phyloP scores from a whole-genome alignment of 805 yeast species.

The Kuraishia ogatae region DNA sequence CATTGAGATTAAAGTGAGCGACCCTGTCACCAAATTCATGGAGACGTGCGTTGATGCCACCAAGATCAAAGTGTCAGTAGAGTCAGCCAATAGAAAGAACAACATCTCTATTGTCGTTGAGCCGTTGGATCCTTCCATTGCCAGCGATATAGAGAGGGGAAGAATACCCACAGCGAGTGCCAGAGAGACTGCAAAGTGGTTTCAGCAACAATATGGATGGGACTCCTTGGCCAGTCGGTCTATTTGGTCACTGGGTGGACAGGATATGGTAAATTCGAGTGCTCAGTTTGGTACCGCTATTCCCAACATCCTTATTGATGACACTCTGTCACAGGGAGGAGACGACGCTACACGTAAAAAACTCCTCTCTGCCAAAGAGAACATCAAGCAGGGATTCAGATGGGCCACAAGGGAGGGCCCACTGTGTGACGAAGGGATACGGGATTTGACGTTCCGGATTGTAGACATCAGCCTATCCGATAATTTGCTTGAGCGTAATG shows the following conservation, averaged over 20 bases:
- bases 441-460: conserved; percentile 62
- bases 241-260: conserved; percentile 60
- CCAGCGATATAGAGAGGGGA: conserved; percentile 47
- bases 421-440: conserved; percentile 74
- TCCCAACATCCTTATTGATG: conserved; percentile 56
- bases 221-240: conserved; percentile 79
- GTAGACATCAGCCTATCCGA: conserved; percentile 48
- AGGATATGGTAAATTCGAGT: too few species aligned
- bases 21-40: conserved; percentile 70
- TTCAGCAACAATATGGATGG: conserved; percentile 61
- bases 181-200: conserved; percentile 39
- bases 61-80: conserved; percentile 55
- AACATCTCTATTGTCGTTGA: conserved; percentile 67
- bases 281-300: too few species aligned
- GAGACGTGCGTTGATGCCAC: conserved; percentile 70
- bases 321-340: conserved; percentile 41
- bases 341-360: conserved; percentile 56
- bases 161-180: conserved; percentile 26
- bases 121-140: conserved; percentile 53
- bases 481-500: conserved; percentile 38
- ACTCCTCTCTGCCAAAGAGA: conserved; percentile 37
- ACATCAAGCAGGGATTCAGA: conserved; percentile 68
- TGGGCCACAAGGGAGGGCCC: conserved; percentile 89
- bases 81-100: conserved; percentile 45
- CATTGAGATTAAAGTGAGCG: conserved; percentile 73